Percentiles rank a stretch among this genome's conserved stretches.
These are phyloP conservation scores for Cladosporium sphaerospermum DNA, from an alignment of 2,329 filamentous ascomycete genomes.

Conservation along the genomic window DNA sequence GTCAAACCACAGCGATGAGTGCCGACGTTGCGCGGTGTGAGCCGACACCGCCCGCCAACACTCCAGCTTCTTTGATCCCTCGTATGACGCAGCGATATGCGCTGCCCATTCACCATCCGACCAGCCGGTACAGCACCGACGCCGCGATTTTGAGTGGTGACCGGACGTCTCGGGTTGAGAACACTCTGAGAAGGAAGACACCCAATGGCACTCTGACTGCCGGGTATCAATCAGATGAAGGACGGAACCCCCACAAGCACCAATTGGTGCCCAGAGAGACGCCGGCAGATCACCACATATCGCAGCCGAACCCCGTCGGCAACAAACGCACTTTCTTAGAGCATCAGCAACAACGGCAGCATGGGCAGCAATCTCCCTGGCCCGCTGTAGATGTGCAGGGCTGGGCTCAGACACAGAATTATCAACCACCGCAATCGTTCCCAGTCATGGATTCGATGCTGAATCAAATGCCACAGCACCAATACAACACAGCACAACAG, in stretches of 20 bases:
- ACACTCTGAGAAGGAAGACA: slow-evolving; percentile 84
- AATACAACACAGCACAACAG: slow-evolving; percentile 27
- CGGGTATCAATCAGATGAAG: slow-evolving; percentile 67
- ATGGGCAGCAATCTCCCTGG: slow-evolving; percentile 11
- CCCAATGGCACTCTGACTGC: slow-evolving; percentile 89
- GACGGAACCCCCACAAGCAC: slow-evolving; percentile 58
- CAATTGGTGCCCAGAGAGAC: slow-evolving; percentile 60
- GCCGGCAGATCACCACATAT: slow-evolving; percentile 35
- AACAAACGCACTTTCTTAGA: slow-evolving; percentile 26
- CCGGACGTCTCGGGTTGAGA: slow-evolving; percentile 46
- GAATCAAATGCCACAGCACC: slow-evolving; percentile 47
- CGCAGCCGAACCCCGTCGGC: slow-evolving; percentile 15
- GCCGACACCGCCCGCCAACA: slow-evolving; percentile 10
- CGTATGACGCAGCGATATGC: slow-evolving; percentile 26
- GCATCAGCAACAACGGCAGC: slow-evolving; percentile 27
- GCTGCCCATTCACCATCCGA: slow-evolving; percentile 25
- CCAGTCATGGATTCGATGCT: slow-evolving; percentile 57
- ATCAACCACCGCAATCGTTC: slow-evolving; percentile 12
- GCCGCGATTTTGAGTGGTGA: slow-evolving; percentile 18
- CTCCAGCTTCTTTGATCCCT: slow-evolving; percentile 20
- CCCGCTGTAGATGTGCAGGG: background rate
- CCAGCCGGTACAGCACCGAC: slow-evolving; percentile 14
- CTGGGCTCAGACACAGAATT: background rate
- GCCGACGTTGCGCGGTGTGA: slow-evolving; percentile 21
- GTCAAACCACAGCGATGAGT: slow-evolving; percentile 23